Conservation (phyloP, 2,329 filamentous ascomycete genomes). For the Cryphonectria nitschkei region DNA sequence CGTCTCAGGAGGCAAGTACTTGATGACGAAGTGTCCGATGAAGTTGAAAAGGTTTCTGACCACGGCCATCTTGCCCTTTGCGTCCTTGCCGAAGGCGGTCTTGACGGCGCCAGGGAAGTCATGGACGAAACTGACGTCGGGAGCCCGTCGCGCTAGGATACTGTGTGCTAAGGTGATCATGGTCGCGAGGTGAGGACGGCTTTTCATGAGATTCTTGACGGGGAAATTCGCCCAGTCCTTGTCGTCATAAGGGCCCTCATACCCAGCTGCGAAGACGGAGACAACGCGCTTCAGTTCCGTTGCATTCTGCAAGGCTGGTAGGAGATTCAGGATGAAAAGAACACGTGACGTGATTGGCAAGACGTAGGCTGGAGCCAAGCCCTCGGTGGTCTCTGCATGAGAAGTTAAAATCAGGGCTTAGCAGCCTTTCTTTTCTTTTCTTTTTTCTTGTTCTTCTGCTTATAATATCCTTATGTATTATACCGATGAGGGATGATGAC, state of each 20-base stretch:
- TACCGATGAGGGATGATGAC: slow-evolving; percentile 1
- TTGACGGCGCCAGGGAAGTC: slow-evolving; percentile 44
- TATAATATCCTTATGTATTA: not conserved
- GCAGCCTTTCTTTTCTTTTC: slow-evolving; percentile 42
- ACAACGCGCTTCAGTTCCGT: slow-evolving; percentile 55
- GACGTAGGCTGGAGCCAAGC: slow-evolving; percentile 54
- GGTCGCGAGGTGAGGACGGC: slow-evolving; percentile 50
- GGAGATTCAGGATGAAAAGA: slow-evolving; percentile 59
- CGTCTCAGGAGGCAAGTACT: slow-evolving; percentile 5
- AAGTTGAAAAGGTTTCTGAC: slow-evolving; percentile 37
- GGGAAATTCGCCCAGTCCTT: slow-evolving; percentile 46
- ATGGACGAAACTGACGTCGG: slow-evolving; percentile 47
- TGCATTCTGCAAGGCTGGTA: slow-evolving; percentile 56
- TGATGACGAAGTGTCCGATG: slow-evolving; percentile 24
- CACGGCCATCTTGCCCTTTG: slow-evolving; percentile 29
- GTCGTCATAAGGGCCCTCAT: slow-evolving; percentile 52
- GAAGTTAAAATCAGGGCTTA: not conserved
- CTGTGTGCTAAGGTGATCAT: slow-evolving; percentile 56
- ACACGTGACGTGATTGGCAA: slow-evolving; percentile 39
- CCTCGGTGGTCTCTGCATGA: slow-evolving; percentile 38
- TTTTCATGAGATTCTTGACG: slow-evolving; percentile 39
- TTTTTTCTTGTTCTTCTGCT: not conserved
- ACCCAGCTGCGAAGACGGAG: slow-evolving; percentile 48
- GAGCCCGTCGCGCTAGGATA: slow-evolving; percentile 49
- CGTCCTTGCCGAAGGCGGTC: slow-evolving; percentile 36